Conservation (phyloP, 176 grass and related monocot species). For the Oropetium thomaeum region DNA sequence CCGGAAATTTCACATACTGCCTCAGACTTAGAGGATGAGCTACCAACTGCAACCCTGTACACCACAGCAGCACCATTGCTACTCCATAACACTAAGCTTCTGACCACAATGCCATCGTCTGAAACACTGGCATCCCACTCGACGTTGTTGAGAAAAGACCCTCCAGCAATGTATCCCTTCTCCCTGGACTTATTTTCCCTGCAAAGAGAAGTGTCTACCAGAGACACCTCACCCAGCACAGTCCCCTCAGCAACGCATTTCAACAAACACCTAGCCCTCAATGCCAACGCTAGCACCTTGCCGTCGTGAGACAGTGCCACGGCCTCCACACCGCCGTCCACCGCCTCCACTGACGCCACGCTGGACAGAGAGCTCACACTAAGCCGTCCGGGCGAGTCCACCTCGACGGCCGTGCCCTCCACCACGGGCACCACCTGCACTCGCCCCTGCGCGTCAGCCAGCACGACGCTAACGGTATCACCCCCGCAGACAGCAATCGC, state of each 20-base stretch:
- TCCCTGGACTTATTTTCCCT: constrained; percentile 31
- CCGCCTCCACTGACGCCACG: constrained; percentile 20
- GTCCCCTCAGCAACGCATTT: constrained; percentile 54
- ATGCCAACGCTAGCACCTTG: constrained; percentile 57
- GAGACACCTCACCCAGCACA: constrained; percentile 55
- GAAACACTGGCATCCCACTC: constrained; percentile 26
- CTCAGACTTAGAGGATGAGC: constrained; percentile 49
- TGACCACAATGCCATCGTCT: constrained; percentile 25
- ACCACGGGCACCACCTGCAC: constrained; percentile 42
- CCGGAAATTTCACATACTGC: constrained; percentile 58
- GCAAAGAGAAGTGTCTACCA: constrained; percentile 43
- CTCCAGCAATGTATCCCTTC: constrained; percentile 48
- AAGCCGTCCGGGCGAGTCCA: constrained; percentile 30
- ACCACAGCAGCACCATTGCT: constrained; percentile 54
- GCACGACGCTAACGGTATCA: constrained; percentile 38
- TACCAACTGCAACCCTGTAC: constrained; percentile 55
- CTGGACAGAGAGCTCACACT: constrained; percentile 35
- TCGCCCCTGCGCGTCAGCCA: constrained; percentile 62
- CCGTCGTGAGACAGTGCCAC: constrained; percentile 58
- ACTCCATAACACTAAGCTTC: constrained; percentile 63
- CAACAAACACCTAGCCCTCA: constrained; percentile 64
- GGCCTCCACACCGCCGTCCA: constrained; percentile 37
- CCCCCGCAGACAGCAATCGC: constrained; percentile 37
- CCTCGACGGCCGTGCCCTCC: constrained; percentile 25
- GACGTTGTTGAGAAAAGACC: constrained; percentile 42